Evolutionary conservation across 2,329 filamentous ascomycete genomes (phyloP).

Genomic region (Sporothrix mexicana): DNA sequence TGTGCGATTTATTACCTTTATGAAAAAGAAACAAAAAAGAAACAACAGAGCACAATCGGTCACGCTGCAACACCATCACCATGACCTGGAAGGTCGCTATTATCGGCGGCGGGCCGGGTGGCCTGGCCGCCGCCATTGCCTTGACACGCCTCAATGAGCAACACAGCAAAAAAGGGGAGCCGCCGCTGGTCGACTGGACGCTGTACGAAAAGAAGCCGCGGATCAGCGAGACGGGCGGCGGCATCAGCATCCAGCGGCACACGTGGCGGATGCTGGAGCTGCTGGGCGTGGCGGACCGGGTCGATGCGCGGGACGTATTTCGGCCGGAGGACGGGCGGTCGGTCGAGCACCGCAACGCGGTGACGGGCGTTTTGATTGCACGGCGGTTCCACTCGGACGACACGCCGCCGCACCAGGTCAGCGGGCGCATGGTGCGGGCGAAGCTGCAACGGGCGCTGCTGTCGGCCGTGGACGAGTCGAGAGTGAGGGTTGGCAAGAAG

Average conservation of each 20-base stretch:
- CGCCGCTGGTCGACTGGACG: constrained; percentile 44
- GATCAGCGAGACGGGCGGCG: constrained; percentile 48
- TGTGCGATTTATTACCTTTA: no score
- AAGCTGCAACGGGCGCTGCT: constrained; percentile 57
- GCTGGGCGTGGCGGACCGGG: constrained; percentile 44
- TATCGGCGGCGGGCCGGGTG: constrained; percentile 33
- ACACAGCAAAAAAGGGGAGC: neutral
- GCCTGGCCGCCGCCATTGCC: constrained; percentile 32
- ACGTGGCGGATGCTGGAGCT: constrained; percentile 47
- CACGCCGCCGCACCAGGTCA: constrained; percentile 40
- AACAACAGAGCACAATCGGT: no score
- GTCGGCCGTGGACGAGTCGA: constrained; percentile 50
- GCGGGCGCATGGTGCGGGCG: constrained; percentile 44
- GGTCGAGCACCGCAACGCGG: constrained; percentile 44
- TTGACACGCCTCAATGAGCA: constrained; percentile 30
- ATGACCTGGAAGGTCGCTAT: constrained; percentile 33
- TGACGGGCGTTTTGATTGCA: constrained; percentile 43
- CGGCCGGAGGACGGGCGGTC: constrained; percentile 40
- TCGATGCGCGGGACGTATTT: constrained; percentile 44
- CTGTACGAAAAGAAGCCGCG: constrained; percentile 47
- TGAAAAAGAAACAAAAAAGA: no score
- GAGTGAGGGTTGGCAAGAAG: constrained; percentile 54
- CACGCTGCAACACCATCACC: neutral
- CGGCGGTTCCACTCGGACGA: constrained; percentile 38
- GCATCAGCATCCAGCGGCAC: constrained; percentile 47